phyloP scores from a whole-genome alignment of 345 rosid genomes.

The Eucalyptus pauciflora region DNA sequence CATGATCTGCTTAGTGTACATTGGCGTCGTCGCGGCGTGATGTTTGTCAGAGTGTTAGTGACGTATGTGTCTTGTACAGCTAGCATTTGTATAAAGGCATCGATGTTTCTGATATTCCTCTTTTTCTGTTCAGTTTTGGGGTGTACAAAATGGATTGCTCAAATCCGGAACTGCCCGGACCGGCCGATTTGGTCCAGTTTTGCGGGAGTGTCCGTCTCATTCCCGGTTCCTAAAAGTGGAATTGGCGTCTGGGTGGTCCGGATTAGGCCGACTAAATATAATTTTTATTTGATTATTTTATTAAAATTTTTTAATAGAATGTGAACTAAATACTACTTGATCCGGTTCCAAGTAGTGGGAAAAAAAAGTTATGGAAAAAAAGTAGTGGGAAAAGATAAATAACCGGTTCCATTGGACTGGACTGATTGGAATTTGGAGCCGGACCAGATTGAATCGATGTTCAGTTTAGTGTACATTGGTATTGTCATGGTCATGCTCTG shows the following conservation, averaged over 20 bases:
- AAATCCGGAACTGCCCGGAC: too few relatives aligned
- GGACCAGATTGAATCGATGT: too few relatives aligned
- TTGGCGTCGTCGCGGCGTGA: background rate
- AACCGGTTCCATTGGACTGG: too few relatives aligned
- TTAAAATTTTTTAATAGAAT: too few relatives aligned
- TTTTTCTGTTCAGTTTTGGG: background rate
- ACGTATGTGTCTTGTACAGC: background rate
- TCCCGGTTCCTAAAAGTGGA: too few relatives aligned
- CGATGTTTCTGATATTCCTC: background rate
- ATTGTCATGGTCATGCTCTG: background rate
- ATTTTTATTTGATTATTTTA: too few relatives aligned
- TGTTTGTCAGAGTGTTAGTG: background rate
- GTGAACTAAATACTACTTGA: accelerated
- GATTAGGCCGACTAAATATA: too few relatives aligned
- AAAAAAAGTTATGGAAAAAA: too few relatives aligned
- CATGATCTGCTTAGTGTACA: background rate
- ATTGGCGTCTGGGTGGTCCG: accelerated
- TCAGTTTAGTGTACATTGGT: background rate
- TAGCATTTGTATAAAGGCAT: background rate
- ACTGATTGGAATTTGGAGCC: accelerated
- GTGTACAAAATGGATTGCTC: too few relatives aligned
- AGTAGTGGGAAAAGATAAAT: too few relatives aligned
- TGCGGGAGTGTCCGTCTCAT: too few relatives aligned
- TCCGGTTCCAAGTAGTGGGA: accelerated
- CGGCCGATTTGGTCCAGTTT: too few relatives aligned